Evolutionary conservation across 2,329 filamentous ascomycete genomes (phyloP), one percentile per base, ranked within the genome.

Genomic region (Penicillium sp.): DNA sequence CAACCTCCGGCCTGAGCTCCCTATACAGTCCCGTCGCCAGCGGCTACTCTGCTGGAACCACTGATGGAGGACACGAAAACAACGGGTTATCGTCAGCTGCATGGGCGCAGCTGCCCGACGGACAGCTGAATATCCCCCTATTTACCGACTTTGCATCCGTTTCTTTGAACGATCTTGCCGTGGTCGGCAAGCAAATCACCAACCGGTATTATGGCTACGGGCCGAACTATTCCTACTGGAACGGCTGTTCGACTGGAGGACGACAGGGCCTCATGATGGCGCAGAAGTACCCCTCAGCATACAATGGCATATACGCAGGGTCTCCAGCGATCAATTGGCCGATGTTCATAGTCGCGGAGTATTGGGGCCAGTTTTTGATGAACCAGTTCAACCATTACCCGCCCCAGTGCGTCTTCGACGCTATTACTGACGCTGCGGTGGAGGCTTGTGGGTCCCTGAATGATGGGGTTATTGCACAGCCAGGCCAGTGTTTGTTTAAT

Each of bases 231-330:
- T 74, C 74, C 3, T 79, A 79, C 65, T 79, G 73, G 63, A 63
- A 73, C 45, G 76, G 75, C 18, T 79, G 77, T 64, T 77, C 75
- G 1, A 71, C 71, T 14, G 77, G 77, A 55, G 77, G 77, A 18
- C 66, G 71, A 26, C 76, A 79, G 63, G 77, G 76, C 40, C 59
- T 78, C 35, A 74, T 74, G 61, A 70, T 71, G 3, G 71, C 73
- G 5, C 70, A 78, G 58, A 64, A 69, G 42, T 79, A 70, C 59
- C 77, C 76, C 0, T 63, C 71, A 2, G 74, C 77, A 47, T 79
- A 77, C 54, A 74, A 79, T 55, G 77, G 77, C 23, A 75, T 79
- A 59, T 66, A 77, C 30, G 69, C 72, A 9, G 74, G 71, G 20
- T 71, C 76, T 46, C 74, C 68, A n/a, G 74, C 74, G 38, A 61